Percentiles rank a stretch among this genome's conserved stretches.
phyloP scores from a whole-genome alignment of 73 alveolate species.

The Paramecium sexaurelia region DNA sequence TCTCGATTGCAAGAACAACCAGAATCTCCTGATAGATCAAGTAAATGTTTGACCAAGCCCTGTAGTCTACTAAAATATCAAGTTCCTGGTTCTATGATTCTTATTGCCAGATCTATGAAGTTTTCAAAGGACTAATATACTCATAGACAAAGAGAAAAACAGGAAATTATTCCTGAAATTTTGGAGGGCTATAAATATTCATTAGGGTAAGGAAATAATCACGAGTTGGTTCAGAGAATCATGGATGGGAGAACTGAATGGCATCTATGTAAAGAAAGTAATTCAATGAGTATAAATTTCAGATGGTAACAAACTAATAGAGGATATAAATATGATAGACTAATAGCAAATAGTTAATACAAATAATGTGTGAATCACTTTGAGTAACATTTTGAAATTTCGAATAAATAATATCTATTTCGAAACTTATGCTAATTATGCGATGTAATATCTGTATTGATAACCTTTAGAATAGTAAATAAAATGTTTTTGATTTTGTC shows the following conservation, averaged over 20 bases:
- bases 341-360: constrained; percentile 67
- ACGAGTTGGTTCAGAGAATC: constrained; percentile 64
- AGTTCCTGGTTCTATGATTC: constrained; percentile 19
- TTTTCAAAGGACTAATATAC: neutral
- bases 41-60: neutral
- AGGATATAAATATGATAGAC: constrained; percentile 74
- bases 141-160: neutral
- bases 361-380: constrained; percentile 87
- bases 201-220: constrained; percentile 72
- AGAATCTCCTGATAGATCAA: neutral
- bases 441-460: constrained; percentile 52
- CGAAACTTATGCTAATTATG: constrained; percentile 74
- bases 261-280: constrained; percentile 61
- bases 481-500: constrained; percentile 81
- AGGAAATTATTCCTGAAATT: neutral
- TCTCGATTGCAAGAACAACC: neutral
- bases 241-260: constrained; percentile 71
- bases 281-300: constrained; percentile 73
- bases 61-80: neutral
- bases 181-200: constrained; percentile 1
- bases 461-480: neutral
- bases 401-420: constrained; percentile 81
- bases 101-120: neutral
- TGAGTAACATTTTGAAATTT: constrained; percentile 82
- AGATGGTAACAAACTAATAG: constrained; percentile 78